A percentile compares a stretch with the other conserved stretches of the same genome.
Conservation (phyloP, 495 filamentous ascomycete genomes). For the Neurospora sp. region DNA sequence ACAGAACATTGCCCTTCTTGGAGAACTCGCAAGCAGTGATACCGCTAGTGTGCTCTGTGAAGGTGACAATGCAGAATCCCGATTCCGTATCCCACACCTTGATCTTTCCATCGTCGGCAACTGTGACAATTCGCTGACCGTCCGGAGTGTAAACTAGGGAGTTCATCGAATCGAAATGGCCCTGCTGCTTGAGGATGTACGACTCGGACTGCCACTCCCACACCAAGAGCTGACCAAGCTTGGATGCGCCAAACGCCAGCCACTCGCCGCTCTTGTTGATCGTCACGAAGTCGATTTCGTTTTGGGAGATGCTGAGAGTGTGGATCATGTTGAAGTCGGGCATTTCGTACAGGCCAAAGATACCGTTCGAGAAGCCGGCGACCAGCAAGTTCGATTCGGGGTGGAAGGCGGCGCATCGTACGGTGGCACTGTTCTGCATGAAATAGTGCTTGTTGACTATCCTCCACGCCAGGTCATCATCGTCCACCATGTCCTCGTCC, state of each 20-base stretch:
- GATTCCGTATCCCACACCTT: slow-evolving; percentile 97
- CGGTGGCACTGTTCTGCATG: slow-evolving; percentile 76
- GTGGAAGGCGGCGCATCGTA: slow-evolving; percentile 83
- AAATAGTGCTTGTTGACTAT: slow-evolving; percentile 85
- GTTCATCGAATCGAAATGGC: slow-evolving; percentile 96
- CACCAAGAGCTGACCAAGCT: slow-evolving; percentile 84
- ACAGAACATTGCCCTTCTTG: slow-evolving; percentile 87
- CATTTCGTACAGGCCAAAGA: slow-evolving; percentile 89
- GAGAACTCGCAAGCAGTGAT: slow-evolving; percentile 95
- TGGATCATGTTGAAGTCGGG: slow-evolving; percentile 97
- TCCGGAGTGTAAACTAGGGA: slow-evolving; percentile 86
- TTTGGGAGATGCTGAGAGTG: slow-evolving; percentile 82
- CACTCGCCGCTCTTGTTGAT: slow-evolving; percentile 92
- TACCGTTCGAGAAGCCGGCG: slow-evolving; percentile 85
- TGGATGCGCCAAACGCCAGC: slow-evolving; percentile 96
- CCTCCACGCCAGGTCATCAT: slow-evolving; percentile 59
- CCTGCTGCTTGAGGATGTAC: slow-evolving; percentile 97
- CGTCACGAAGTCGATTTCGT: slow-evolving; percentile 86
- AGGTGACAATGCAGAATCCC: slow-evolving; percentile 95
- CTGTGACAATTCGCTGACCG: slow-evolving; percentile 82
- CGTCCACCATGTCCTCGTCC: slow-evolving; percentile 49
- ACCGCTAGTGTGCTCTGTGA: slow-evolving; percentile 90
- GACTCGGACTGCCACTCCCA: slow-evolving; percentile 99
- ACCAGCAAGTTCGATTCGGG: slow-evolving; percentile 77
- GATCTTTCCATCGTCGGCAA: slow-evolving; percentile 92